phyloP scores from a whole-genome alignment of 176 grass and related monocot species.

The Rhipidocladum racemiflorum region DNA sequence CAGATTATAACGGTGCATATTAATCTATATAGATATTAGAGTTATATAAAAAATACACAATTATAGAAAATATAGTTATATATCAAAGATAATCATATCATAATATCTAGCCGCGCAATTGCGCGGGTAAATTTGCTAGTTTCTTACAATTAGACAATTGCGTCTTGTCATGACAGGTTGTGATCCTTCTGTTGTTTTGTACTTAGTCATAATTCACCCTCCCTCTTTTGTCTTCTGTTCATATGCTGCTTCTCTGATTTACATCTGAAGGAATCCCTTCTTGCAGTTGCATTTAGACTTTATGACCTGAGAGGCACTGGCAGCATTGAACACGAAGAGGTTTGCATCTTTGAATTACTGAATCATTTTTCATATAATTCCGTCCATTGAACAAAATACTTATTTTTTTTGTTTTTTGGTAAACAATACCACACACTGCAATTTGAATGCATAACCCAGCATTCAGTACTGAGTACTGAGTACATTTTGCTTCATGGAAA shows the following conservation, averaged over 20 bases:
- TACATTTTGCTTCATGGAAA: neutral
- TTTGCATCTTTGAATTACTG: constrained; percentile 6
- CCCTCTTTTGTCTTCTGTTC: neutral
- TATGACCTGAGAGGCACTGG: constrained; percentile 78
- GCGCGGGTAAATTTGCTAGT: no score
- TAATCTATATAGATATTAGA: no score
- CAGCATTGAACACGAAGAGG: constrained; percentile 78
- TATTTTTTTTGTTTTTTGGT: neutral
- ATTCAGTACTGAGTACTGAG: neutral
- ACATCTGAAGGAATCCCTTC: constrained; percentile 17
- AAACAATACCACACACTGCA: neutral
- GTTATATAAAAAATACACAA: no score
- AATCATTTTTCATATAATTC: constrained; percentile 14
- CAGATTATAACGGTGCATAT: no score
- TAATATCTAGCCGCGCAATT: no score
- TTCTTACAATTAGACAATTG: neutral
- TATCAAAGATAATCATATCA: no score
- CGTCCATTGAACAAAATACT: neutral
- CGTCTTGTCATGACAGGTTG: neutral
- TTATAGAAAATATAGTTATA: no score
- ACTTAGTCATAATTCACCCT: neutral
- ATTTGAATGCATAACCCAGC: neutral
- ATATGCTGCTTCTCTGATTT: neutral
- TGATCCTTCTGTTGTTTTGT: neutral
- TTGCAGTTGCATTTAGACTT: constrained; percentile 80